Conservation (phyloP, 768 basidiomycete genomes). For the Podaxis sp. region DNA sequence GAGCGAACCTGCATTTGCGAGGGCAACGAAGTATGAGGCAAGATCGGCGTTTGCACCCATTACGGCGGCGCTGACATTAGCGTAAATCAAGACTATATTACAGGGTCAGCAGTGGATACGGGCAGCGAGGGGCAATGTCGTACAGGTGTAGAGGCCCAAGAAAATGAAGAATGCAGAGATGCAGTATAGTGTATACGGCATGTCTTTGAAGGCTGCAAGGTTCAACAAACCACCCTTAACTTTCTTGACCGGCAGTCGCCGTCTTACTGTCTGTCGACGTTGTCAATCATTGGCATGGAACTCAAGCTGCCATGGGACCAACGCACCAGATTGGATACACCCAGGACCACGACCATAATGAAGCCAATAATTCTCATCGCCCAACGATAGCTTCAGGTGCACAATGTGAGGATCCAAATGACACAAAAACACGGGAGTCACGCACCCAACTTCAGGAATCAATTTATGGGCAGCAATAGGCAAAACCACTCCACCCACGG, state of each 20-base stretch:
- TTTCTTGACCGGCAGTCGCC: conserved; percentile 55
- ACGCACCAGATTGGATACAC: conserved; percentile 42
- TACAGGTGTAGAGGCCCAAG: conserved; percentile 71
- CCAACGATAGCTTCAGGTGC: conserved; percentile 61
- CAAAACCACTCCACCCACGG: conserved; percentile 66
- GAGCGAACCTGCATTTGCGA: conserved; percentile 66
- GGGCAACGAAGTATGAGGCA: conserved; percentile 63
- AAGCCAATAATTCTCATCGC: conserved; percentile 72
- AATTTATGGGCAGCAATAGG: conserved; percentile 62
- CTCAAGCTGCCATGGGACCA: neutral
- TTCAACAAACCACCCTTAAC: conserved; percentile 60
- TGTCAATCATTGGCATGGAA: neutral
- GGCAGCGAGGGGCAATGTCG: conserved; percentile 15
- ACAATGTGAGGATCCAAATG: neutral
- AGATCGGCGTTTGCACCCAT: conserved; percentile 50
- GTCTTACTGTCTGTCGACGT: conserved; percentile 35
- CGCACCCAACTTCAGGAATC: conserved; percentile 45
- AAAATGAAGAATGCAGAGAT: conserved; percentile 54
- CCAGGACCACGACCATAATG: conserved; percentile 52
- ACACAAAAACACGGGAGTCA: neutral
- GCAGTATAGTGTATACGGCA: conserved; percentile 58
- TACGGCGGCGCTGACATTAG: conserved; percentile 54
- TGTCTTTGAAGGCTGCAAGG: conserved; percentile 47
- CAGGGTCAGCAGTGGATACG: conserved; percentile 15
- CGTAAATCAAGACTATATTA: conserved; percentile 63